Conservation (phyloP, 352 stramenopile species). For the Pythium periplocum region DNA sequence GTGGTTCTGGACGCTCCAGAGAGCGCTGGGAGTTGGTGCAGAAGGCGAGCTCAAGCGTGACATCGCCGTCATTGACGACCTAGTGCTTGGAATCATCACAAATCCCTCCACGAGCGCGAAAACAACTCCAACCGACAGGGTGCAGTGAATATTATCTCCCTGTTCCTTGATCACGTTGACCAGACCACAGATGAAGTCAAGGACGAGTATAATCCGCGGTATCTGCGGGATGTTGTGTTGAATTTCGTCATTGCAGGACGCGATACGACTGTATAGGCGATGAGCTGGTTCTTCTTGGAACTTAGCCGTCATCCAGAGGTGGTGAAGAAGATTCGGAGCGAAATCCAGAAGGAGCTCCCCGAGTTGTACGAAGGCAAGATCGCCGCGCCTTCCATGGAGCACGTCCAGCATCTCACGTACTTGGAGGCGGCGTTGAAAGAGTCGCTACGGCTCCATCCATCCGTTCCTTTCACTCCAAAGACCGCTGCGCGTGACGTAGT, state of each 20-base stretch:
- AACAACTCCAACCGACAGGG: too few species aligned
- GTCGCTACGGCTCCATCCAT: slow-evolving; percentile 32
- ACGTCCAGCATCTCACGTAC: slow-evolving; percentile 39
- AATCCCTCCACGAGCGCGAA: slow-evolving; percentile 13
- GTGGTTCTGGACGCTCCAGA: slow-evolving; percentile 39
- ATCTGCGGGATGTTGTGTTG: slow-evolving; percentile 67
- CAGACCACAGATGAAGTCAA: slow-evolving; percentile 2
- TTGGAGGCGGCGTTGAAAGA: slow-evolving; percentile 41
- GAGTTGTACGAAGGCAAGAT: slow-evolving; percentile 1
- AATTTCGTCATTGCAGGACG: slow-evolving; percentile 76
- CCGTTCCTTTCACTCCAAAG: slow-evolving; percentile 28
- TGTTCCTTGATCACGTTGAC: slow-evolving; percentile 30
- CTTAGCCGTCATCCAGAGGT: slow-evolving; percentile 46
- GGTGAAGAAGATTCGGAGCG: slow-evolving; percentile 33
- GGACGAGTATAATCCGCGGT: slow-evolving; percentile 27
- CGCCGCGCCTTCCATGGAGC: slow-evolving; percentile 26
- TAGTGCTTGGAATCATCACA: slow-evolving; percentile 33
- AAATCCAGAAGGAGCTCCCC: slow-evolving; percentile 30
- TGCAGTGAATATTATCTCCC: slow-evolving; percentile 19
- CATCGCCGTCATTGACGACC: slow-evolving; percentile 35
- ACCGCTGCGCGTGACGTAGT: neutral
- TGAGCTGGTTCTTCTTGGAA: slow-evolving; percentile 72
- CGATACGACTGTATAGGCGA: slow-evolving; percentile 66
- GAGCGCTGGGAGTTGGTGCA: slow-evolving; percentile 20
- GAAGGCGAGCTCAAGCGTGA: slow-evolving; percentile 26